phyloP scores from a whole-genome alignment of 2,329 filamentous ascomycete genomes.

The Colletotrichum agaves region DNA sequence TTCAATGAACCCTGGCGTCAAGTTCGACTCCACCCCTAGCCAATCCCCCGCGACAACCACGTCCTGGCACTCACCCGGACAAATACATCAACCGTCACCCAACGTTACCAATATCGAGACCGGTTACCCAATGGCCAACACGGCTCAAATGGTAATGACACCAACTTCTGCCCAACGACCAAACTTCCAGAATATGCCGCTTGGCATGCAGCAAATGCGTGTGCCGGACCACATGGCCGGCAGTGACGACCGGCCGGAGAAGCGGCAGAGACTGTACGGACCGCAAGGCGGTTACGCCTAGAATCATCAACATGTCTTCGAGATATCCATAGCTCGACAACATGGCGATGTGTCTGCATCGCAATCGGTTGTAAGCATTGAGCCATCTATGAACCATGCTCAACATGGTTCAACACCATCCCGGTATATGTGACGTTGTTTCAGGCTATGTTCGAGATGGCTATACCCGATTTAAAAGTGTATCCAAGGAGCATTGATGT shows the following conservation, averaged over 20 bases:
- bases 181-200: constrained; percentile 53
- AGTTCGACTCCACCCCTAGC: constrained; percentile 65
- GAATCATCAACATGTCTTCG: not conserved
- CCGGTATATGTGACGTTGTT: not conserved
- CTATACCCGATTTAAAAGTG: not conserved
- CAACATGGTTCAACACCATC: too few species aligned
- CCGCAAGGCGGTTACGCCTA: constrained; percentile 54
- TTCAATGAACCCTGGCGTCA: constrained; percentile 49
- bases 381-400: too few species aligned
- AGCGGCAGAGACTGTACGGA: constrained; percentile 62
- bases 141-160: constrained; percentile 52
- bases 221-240: constrained; percentile 46
- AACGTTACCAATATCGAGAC: constrained; percentile 54
- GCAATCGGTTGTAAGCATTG: not conserved
- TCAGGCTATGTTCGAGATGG: not conserved
- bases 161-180: constrained; percentile 42
- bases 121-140: constrained; percentile 58
- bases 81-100: constrained; percentile 62
- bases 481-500: not conserved
- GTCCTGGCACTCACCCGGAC: constrained; percentile 63
- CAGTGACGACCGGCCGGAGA: constrained; percentile 59
- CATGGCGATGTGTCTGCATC: not conserved
- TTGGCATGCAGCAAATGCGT: constrained; percentile 45
- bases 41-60: constrained; percentile 60
- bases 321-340: not conserved